Base-by-base conservation (phyloP, 805 yeast genomes). In the Pichia kluyveri region DNA sequence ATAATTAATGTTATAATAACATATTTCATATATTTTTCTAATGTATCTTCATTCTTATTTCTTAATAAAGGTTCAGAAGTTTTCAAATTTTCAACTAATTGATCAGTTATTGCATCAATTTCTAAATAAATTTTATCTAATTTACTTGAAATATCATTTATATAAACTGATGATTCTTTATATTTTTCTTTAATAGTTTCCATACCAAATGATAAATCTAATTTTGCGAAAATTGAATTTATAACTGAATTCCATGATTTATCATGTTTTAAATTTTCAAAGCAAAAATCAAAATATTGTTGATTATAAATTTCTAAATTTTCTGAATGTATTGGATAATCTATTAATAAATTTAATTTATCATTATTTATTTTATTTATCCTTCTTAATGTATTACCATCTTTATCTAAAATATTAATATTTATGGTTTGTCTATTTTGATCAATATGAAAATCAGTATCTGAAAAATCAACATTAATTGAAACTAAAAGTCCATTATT, bases 271-370 rank as follows among this genome's bases (percentile, higher is more conserved):
- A 54, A 42, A 41, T 60, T 65, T 43, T 65, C 69, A 45, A 63
- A 63, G 45, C 69, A 65, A 23, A 65, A 40, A 48, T 61, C 65
- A 18, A 62, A 40, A 43, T 57, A 58, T 32, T 60, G 59, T 1
- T 48, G 28, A 2, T 42, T 42, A 42, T 49, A 54, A 26, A 9
- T 18, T 4, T 18, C 15, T 8, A 49, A 53, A 9, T 53, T 51
- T n/a, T 51, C 46, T 1, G 27, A 40, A 27, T 31, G 40, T 8
- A 58, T 36, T 5, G 64, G 62, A 36, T 54, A 55, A 43, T 60
- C 58, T 7, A 61, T 45, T 4, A 56, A 59, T 46, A 62, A 36
- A 32, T 56, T 57, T 1, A 54, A 15, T 3, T 41, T 43, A 3
- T 37, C 32, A n/a, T 56, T 53, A 6, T 42, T 42, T 8, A 63